These are phyloP conservation scores for Scytalidium sp. DNA, from an alignment of 2,329 filamentous ascomycete genomes.

Conservation along the genomic window DNA sequence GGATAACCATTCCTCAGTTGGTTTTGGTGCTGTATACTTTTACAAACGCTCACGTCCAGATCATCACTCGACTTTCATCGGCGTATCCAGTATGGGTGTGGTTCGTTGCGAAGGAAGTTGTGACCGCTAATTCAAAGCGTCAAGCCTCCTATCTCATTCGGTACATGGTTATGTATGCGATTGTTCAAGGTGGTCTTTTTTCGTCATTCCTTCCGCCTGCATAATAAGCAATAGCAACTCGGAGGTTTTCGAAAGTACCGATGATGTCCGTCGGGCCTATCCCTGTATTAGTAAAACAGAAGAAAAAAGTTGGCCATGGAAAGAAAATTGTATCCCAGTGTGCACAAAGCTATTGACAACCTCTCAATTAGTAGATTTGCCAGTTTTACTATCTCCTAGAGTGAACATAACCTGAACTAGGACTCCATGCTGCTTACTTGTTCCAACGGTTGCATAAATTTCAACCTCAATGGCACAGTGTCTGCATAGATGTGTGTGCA, in stretches of 20 bases:
- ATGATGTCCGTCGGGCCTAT: too few species aligned
- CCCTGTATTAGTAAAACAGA: too few species aligned
- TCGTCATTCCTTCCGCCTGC: constrained; percentile 90
- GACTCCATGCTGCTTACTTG: too few species aligned
- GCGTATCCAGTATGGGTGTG: constrained; percentile 89
- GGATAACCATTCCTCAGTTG: constrained; percentile 69
- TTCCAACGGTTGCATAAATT: too few species aligned
- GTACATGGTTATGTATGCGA: constrained; percentile 77
- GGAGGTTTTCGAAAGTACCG: not conserved
- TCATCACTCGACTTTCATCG: constrained; percentile 84
- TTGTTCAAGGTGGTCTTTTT: constrained; percentile 81
- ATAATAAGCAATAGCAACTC: constrained; percentile 32
- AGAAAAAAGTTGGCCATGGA: not conserved
- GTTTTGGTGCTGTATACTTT: constrained; percentile 69
- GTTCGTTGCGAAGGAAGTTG: constrained; percentile 60
- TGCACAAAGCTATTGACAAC: not conserved
- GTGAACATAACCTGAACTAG: too few species aligned
- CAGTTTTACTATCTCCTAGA: too few species aligned
- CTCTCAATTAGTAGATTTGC: too few species aligned
- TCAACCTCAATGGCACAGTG: too few species aligned
- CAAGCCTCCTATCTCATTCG: constrained; percentile 13
- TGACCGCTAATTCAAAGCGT: constrained; percentile 26
- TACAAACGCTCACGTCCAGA: constrained; percentile 87
- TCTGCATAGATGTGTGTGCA: too few species aligned
- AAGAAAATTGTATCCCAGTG: not conserved